Evolutionary conservation across 805 yeast species (phyloP).

Genomic region (Candida easanensis): DNA sequence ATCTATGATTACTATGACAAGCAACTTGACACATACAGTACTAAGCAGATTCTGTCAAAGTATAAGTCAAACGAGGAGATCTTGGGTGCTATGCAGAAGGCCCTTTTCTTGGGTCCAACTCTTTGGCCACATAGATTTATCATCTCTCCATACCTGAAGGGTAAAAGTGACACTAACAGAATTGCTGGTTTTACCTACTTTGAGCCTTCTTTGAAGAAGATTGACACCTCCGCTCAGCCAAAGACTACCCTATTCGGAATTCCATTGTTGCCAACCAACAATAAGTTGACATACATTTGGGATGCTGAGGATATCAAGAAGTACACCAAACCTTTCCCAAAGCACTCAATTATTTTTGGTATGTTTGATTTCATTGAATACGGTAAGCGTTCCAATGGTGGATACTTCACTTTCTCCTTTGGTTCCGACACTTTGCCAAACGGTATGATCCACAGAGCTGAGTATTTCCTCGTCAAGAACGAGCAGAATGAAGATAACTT

Average conservation of each 20-base stretch:
- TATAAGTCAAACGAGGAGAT: constrained; percentile 24
- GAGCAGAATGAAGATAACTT: constrained; percentile 13
- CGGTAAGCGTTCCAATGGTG: constrained; percentile 22
- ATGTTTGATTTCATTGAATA: constrained; percentile 19
- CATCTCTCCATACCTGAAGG: constrained; percentile 18
- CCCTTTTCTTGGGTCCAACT: constrained; percentile 24
- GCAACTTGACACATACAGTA: constrained; percentile 15
- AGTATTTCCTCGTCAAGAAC: constrained; percentile 18
- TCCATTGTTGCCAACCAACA: constrained; percentile 17
- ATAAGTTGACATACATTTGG: constrained; percentile 21
- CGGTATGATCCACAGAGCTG: constrained; percentile 21
- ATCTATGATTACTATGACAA: constrained; percentile 22
- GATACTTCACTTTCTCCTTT: constrained; percentile 19
- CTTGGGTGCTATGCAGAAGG: constrained; percentile 20
- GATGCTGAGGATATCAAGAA: constrained; percentile 13
- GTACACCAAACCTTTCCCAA: constrained; percentile 11
- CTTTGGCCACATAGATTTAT: constrained; percentile 23
- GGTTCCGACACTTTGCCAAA: constrained; percentile 17
- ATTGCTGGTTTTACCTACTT: constrained; percentile 19
- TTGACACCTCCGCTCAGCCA: constrained; percentile 13
- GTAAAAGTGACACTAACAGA: constrained; percentile 15
- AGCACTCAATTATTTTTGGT: constrained; percentile 22
- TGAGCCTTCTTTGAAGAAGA: constrained; percentile 19
- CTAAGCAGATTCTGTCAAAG: constrained; percentile 17
- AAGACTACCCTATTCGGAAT: constrained; percentile 5